phyloP scores from a whole-genome alignment of 2,329 filamentous ascomycete genomes.

The Claviceps sp. region DNA sequence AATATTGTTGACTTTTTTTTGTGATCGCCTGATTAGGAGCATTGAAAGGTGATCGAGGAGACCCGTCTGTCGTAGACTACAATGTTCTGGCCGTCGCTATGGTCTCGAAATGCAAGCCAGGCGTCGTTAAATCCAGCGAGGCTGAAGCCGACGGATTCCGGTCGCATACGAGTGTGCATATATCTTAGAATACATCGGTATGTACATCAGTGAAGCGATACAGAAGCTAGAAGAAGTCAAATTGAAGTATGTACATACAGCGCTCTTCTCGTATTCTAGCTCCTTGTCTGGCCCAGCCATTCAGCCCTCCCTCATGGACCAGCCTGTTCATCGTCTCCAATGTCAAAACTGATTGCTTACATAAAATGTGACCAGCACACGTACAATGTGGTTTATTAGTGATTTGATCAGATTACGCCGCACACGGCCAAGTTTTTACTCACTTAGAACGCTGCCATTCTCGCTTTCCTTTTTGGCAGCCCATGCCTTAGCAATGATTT shows the following conservation, averaged over 20 bases:
- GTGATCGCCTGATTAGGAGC: too few species aligned
- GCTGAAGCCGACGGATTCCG: background rate
- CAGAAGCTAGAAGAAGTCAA: background rate
- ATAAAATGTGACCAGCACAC: background rate
- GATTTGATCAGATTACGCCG: background rate
- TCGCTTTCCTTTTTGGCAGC: slow-evolving; percentile 32
- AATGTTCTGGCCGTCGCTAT: background rate
- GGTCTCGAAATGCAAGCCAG: background rate
- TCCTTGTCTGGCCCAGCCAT: background rate
- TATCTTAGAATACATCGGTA: background rate
- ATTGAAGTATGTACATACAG: background rate
- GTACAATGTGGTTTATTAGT: background rate
- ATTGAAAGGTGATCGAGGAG: background rate
- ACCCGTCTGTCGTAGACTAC: background rate
- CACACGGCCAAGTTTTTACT: background rate
- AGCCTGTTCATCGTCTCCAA: background rate
- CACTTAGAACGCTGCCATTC: slow-evolving; percentile 5
- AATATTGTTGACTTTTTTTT: too few species aligned
- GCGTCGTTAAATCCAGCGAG: background rate
- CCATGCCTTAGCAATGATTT: slow-evolving; percentile 50
- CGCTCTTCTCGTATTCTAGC: background rate
- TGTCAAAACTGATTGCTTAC: background rate
- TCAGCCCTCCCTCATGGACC: background rate
- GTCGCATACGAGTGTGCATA: background rate
- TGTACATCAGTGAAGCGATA: background rate